These are phyloP conservation scores for Paramyrothecium sp. DNA, from an alignment of 2,329 filamentous ascomycete species.

Conservation along the genomic window DNA sequence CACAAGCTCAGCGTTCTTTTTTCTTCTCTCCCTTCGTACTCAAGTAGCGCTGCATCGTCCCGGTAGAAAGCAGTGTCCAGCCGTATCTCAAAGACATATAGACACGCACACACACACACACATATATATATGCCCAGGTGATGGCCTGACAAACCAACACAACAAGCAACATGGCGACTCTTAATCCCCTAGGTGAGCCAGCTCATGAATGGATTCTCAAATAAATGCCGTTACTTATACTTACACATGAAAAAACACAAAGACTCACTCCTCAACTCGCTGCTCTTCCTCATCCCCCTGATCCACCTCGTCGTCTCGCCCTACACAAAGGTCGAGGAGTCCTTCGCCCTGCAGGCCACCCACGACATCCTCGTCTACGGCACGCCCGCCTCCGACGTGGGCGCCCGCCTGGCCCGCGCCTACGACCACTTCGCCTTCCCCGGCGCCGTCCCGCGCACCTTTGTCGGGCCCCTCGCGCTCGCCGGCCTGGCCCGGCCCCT, in stretches of 20 bases:
- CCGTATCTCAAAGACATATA: too few relatives aligned
- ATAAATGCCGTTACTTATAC: background rate
- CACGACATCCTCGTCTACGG: slow-evolving; percentile 88
- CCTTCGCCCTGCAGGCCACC: slow-evolving; percentile 92
- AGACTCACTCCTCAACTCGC: slow-evolving; percentile 21
- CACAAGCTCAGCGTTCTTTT: too few relatives aligned
- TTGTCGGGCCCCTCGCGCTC: slow-evolving; percentile 76
- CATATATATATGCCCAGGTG: too few relatives aligned
- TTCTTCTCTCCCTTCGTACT: too few relatives aligned
- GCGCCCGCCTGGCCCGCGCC: slow-evolving; percentile 52
- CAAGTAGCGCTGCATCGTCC: too few relatives aligned
- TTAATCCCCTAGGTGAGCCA: background rate
- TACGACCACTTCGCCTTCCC: slow-evolving; percentile 94
- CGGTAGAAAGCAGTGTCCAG: too few relatives aligned
- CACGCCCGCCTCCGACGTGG: slow-evolving; percentile 56
- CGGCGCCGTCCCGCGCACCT: slow-evolving; percentile 87
- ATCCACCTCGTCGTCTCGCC: slow-evolving; percentile 74
- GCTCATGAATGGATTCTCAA: background rate
- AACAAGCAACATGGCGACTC: background rate
- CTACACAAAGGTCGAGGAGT: slow-evolving; percentile 97
- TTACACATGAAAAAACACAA: slow-evolving; percentile 2
- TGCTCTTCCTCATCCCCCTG: slow-evolving; percentile 56
- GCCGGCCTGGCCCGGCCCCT: slow-evolving; percentile 71
- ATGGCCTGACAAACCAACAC: too few relatives aligned
- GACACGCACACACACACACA: too few relatives aligned